phyloP scores from a whole-genome alignment of 176 grass and related monocot genomes.

The Triticum timopheevii region DNA sequence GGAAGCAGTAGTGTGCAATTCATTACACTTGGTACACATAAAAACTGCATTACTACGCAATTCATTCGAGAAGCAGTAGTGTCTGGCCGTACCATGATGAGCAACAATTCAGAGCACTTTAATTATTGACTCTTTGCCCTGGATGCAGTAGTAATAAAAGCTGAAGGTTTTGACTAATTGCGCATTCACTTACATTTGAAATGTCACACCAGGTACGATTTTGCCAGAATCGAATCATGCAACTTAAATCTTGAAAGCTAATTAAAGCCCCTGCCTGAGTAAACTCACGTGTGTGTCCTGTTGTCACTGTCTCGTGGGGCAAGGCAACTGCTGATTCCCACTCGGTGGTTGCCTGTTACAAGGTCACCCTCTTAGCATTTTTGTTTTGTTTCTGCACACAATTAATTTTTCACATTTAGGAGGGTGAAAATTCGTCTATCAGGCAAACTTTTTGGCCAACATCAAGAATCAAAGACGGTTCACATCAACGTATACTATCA shows the following conservation, averaged over 20 bases:
- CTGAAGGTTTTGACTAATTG: not conserved
- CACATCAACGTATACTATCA: not conserved
- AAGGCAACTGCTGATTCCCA: not conserved
- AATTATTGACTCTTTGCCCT: not conserved
- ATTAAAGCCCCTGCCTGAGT: not conserved
- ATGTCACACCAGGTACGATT: not conserved
- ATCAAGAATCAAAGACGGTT: not conserved
- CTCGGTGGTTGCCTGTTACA: not conserved
- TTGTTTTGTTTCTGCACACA: not conserved
- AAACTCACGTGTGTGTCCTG: not conserved
- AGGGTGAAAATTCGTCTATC: not conserved
- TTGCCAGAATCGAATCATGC: constrained; percentile 7
- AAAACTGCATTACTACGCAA: not conserved
- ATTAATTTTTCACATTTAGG: not conserved
- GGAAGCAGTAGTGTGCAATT: no score
- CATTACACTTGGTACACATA: not conserved
- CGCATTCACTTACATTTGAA: not conserved
- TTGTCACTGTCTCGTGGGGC: not conserved
- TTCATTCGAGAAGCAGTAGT: not conserved
- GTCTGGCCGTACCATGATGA: not conserved
- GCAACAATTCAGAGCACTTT: not conserved
- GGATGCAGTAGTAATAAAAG: not conserved
- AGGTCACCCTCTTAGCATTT: no score
- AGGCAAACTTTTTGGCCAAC: not conserved
- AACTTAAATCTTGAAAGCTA: not conserved